Conservation (phyloP, 2,329 filamentous ascomycete genomes). For the Pseudocercospora fijiensis region DNA sequence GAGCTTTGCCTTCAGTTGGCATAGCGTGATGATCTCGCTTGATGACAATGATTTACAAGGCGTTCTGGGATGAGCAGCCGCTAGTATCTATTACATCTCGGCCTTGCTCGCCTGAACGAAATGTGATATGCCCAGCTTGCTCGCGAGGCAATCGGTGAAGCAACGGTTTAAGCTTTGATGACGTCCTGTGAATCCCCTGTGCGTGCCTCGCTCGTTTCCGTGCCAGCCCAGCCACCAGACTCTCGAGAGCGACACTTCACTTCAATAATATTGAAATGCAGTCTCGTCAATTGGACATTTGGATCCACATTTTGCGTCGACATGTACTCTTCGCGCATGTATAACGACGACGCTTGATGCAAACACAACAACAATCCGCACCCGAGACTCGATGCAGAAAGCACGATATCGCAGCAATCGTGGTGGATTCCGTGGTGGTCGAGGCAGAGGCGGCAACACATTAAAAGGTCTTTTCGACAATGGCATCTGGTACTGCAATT, state of each 20-base stretch:
- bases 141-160: not conserved
- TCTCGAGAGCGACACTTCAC: not conserved
- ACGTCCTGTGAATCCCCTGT: not conserved
- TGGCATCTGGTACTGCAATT: conserved; percentile 56
- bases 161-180: not conserved
- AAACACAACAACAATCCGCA: not conserved
- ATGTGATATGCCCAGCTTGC: not conserved
- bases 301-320: not conserved
- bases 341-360: not conserved
- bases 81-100: conserved; percentile 1
- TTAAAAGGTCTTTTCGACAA: conserved; percentile 36
- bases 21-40: not conserved
- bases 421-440: conserved; percentile 7
- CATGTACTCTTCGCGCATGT: not conserved
- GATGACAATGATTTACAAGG: conserved; percentile 17
- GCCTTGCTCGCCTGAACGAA: not conserved
- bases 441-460: conserved; percentile 11
- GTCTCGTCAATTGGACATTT: not conserved
- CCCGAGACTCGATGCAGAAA: not conserved
- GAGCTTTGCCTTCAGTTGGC: not conserved
- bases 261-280: not conserved
- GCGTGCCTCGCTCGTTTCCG: not conserved
- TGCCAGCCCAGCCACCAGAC: not conserved
- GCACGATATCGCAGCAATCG: conserved; percentile 16
- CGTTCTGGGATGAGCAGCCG: not conserved